These are phyloP conservation scores for Rhizopus sp. DNA, from an alignment of 371 early-diverging fungal genomes.

Conservation along the genomic window DNA sequence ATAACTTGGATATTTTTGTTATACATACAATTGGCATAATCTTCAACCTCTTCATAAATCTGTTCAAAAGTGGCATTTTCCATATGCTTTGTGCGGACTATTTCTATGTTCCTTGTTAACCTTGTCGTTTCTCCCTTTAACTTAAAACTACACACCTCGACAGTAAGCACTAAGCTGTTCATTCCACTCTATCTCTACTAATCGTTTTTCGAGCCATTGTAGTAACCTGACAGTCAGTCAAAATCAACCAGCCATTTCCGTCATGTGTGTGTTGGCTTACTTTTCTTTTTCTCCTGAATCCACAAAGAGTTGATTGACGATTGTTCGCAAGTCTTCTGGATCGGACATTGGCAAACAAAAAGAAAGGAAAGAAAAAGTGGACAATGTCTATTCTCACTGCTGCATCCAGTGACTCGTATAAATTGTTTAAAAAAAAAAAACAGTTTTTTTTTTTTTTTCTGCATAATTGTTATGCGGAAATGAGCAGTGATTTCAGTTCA, in stretches of 20 bases:
- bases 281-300: slow-evolving; percentile 37
- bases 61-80: slow-evolving; percentile 18
- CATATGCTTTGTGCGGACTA: slow-evolving; percentile 13
- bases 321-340: slow-evolving; percentile 22
- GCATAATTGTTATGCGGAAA: slow-evolving; percentile 11
- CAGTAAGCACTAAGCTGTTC: slow-evolving; percentile 31
- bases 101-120: slow-evolving; percentile 1
- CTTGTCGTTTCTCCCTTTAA: neutral
- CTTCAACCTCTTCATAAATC: slow-evolving; percentile 22
- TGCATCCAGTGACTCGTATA: too few species aligned
- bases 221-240: slow-evolving; percentile 17
- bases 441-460: slow-evolving; percentile 6
- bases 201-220: slow-evolving; percentile 19
- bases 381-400: neutral
- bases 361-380: neutral
- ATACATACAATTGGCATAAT: slow-evolving; percentile 29
- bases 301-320: slow-evolving; percentile 27
- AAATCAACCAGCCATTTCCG: neutral
- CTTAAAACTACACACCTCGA: slow-evolving; percentile 16
- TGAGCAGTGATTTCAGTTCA: slow-evolving; percentile 44
- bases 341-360: slow-evolving; percentile 13
- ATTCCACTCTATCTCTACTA: slow-evolving; percentile 37
- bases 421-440: too few species aligned
- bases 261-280: slow-evolving; percentile 1
- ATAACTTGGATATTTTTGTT: neutral